Evolutionary conservation across 139 green algal genomes (phyloP).

Genomic region (Nannochloris sp.): DNA sequence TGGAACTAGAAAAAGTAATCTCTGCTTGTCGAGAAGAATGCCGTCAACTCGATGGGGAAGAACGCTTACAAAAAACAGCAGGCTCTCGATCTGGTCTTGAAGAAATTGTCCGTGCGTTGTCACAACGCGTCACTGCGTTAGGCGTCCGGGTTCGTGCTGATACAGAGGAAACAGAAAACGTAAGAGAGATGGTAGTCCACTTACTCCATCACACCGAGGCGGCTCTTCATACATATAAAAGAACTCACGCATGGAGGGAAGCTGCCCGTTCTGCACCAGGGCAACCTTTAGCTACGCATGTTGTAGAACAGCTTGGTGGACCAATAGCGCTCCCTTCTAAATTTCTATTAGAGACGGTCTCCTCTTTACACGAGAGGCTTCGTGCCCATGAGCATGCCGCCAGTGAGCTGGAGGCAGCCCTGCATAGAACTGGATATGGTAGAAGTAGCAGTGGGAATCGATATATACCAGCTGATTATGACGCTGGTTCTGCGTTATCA

Average conservation of each 20-base stretch:
- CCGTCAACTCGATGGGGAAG: conserved; percentile 27
- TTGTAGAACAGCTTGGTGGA: conserved; percentile 13
- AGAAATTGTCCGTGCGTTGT: conserved; percentile 1
- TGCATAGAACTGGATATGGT: conserved; percentile 10
- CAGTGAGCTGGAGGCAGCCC: conserved; percentile 26
- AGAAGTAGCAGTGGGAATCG: not conserved
- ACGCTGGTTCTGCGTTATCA: not conserved
- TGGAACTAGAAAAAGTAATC: conserved; percentile 38
- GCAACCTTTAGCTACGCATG: not conserved
- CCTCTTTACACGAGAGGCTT: conserved; percentile 22
- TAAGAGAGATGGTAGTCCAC: conserved; percentile 20
- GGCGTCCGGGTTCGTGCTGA: conserved; percentile 3
- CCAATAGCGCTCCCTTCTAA: conserved; percentile 14
- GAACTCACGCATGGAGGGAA: conserved; percentile 27
- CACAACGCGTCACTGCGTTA: conserved; percentile 14
- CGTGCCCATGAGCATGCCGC: conserved; percentile 8
- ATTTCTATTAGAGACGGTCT: conserved; percentile 24
- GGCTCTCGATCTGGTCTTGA: not conserved
- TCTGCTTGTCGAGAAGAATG: conserved; percentile 27
- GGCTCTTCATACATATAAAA: conserved; percentile 30
- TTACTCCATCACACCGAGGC: conserved; percentile 26
- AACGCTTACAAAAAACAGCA: not conserved
- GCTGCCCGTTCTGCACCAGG: conserved; percentile 7
- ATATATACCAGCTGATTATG: no score
- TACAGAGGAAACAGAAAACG: not conserved